Percentiles rank a stretch among this genome's conserved stretches.
phyloP scores from a whole-genome alignment of 192 early-diverging fungal species.

The Dissophora ornata region DNA sequence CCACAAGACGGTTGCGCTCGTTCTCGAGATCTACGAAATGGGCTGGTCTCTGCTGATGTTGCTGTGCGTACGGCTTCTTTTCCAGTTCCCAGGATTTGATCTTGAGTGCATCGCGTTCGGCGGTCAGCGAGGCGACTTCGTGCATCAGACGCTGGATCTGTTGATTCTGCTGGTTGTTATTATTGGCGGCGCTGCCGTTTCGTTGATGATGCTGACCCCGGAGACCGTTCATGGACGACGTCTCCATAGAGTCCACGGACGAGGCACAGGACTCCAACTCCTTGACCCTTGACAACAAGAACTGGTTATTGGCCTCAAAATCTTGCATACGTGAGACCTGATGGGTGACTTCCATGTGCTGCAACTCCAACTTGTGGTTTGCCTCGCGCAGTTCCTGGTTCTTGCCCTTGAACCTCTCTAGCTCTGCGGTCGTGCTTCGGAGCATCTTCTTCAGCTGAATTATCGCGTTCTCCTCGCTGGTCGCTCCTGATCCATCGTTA shows the following conservation, averaged over 20 bases:
- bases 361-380: conserved; percentile 41
- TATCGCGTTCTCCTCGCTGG: conserved; percentile 5
- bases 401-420: conserved; percentile 39
- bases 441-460: conserved; percentile 28
- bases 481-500: conserved; percentile 1
- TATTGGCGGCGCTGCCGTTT: conserved; percentile 7
- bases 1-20: conserved; percentile 46
- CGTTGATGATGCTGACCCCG: conserved; percentile 25
- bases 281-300: conserved; percentile 38
- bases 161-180: conserved; percentile 19
- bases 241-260: conserved; percentile 43
- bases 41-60: conserved; percentile 38
- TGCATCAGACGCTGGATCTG: conserved; percentile 35
- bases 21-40: conserved; percentile 48
- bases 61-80: conserved; percentile 37
- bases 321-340: conserved; percentile 42
- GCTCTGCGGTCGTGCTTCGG: conserved; percentile 21
- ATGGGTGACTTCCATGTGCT: conserved; percentile 37
- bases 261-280: conserved; percentile 42
- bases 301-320: conserved; percentile 42
- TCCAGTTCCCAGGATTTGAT: conserved; percentile 45
- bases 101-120: conserved; percentile 48
- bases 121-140: conserved; percentile 28
- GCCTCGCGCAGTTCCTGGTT: conserved; percentile 37
- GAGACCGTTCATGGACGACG: conserved; percentile 25